Percentiles rank a stretch among this genome's conserved stretches.
Evolutionary conservation across 169 alveolate genomes (phyloP).

Genomic region (Plasmodium coatneyi): DNA sequence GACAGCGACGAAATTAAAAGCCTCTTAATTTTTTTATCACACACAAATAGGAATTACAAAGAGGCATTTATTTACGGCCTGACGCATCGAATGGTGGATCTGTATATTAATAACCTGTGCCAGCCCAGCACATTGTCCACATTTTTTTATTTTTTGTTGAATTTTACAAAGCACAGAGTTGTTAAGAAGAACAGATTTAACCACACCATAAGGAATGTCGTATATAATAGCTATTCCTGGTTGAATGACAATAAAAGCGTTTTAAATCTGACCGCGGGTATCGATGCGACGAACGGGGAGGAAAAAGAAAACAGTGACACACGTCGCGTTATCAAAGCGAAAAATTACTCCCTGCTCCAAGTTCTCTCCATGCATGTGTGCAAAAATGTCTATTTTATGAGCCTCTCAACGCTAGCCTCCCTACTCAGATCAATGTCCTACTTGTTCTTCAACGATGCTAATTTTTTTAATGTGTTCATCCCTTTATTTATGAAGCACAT

Average conservation of each 20-base stretch:
- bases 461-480: constrained; percentile 64
- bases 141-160: constrained; percentile 20
- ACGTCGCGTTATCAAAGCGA: constrained; percentile 37
- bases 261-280: not conserved
- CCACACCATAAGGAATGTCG: constrained; percentile 57
- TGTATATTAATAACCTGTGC: constrained; percentile 50
- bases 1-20: constrained; percentile 74
- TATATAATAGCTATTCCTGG: constrained; percentile 62
- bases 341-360: constrained; percentile 55
- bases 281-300: not conserved
- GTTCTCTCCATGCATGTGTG: constrained; percentile 57
- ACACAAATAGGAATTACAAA: constrained; percentile 36
- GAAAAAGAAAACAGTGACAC: constrained; percentile 4
- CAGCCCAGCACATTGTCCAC: constrained; percentile 11
- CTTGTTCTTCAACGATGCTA: constrained; percentile 36
- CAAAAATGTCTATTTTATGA: constrained; percentile 74
- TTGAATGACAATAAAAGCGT: constrained; percentile 31
- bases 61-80: constrained; percentile 53
- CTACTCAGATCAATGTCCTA: constrained; percentile 59
- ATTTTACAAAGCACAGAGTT: constrained; percentile 39
- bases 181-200: constrained; percentile 63
- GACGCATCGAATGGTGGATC: constrained; percentile 55
- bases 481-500: constrained; percentile 70
- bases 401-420: constrained; percentile 46
- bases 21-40: constrained; percentile 55